phyloP scores from a whole-genome alignment of 768 basidiomycete genomes.

The Suillus subaureus region DNA sequence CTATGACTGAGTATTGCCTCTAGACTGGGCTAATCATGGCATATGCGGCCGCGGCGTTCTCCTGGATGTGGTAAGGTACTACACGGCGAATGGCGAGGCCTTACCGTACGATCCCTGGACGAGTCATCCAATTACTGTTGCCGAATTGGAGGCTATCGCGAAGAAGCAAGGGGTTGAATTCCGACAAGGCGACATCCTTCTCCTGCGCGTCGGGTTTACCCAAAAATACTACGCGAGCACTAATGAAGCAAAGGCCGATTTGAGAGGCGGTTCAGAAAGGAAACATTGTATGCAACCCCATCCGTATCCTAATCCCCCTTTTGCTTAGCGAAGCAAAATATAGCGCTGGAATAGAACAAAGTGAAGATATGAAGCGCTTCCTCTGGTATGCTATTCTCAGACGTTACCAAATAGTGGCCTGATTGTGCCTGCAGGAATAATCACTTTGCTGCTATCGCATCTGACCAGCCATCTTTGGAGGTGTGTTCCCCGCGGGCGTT shows the following conservation, averaged over 20 bases:
- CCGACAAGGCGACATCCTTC: slow-evolving; percentile 58
- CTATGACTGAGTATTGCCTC: background rate
- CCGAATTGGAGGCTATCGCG: slow-evolving; percentile 61
- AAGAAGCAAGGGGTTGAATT: slow-evolving; percentile 59
- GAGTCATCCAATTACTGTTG: slow-evolving; percentile 51
- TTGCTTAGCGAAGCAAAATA: background rate
- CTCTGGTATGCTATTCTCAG: slow-evolving; percentile 52
- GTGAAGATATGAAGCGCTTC: slow-evolving; percentile 71
- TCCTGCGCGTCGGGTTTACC: slow-evolving; percentile 65
- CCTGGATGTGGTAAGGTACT: slow-evolving; percentile 61
- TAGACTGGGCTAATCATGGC: slow-evolving; percentile 73
- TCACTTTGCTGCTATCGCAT: slow-evolving; percentile 70
- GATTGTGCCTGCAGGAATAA: slow-evolving; percentile 52
- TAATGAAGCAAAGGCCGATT: slow-evolving; percentile 46
- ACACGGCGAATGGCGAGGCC: slow-evolving; percentile 39
- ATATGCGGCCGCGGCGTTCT: slow-evolving; percentile 71
- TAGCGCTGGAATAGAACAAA: slow-evolving; percentile 70
- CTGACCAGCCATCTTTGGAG: slow-evolving; percentile 69
- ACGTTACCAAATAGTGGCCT: background rate
- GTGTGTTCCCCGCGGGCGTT: slow-evolving; percentile 31
- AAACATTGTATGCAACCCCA: slow-evolving; percentile 52
- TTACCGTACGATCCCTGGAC: slow-evolving; percentile 70
- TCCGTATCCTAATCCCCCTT: background rate
- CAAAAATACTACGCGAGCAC: slow-evolving; percentile 50
- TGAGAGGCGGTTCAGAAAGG: slow-evolving; percentile 38